Conservation (phyloP, 1,284 basidiomycete species). For the Apiotrichum gracile region DNA sequence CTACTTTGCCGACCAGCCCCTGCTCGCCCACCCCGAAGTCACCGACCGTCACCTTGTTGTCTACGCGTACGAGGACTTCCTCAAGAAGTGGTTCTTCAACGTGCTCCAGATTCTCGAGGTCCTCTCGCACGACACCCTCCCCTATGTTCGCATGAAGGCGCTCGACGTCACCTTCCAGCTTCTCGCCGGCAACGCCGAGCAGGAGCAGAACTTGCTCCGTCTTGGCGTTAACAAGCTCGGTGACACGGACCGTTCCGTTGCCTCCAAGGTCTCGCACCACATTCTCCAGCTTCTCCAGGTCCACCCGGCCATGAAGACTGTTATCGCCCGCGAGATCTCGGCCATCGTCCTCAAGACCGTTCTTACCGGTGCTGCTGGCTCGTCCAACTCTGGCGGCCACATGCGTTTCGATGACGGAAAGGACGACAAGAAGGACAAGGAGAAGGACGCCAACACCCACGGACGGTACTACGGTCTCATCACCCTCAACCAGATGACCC, state of each 20-base stretch:
- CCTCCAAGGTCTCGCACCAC: conserved; percentile 83
- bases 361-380: conserved; percentile 49
- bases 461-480: conserved; percentile 86
- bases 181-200: conserved; percentile 85
- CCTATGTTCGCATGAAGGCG: conserved; percentile 79
- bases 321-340: conserved; percentile 82
- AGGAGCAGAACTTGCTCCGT: conserved; percentile 91
- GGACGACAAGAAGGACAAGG: conserved; percentile 20
- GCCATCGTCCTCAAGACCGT: conserved; percentile 65
- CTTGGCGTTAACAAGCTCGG: conserved; percentile 93
- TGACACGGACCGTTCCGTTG: conserved; percentile 81
- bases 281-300: conserved; percentile 81
- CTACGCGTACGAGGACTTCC: conserved; percentile 94
- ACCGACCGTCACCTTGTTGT: conserved; percentile 70
- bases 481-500: conserved; percentile 88
- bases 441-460: conserved; percentile 55
- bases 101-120: conserved; percentile 88
- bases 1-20: conserved; percentile 87
- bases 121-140: conserved; percentile 77
- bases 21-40: conserved; percentile 57
- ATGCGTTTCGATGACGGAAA: conserved; percentile 49
- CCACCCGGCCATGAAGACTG: conserved; percentile 89
- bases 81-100: conserved; percentile 95
- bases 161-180: conserved; percentile 70
- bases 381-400: conserved; percentile 33